These are phyloP conservation scores for Ascochyta koolunga DNA, from an alignment of 2,329 filamentous ascomycete genomes.

Conservation along the genomic window DNA sequence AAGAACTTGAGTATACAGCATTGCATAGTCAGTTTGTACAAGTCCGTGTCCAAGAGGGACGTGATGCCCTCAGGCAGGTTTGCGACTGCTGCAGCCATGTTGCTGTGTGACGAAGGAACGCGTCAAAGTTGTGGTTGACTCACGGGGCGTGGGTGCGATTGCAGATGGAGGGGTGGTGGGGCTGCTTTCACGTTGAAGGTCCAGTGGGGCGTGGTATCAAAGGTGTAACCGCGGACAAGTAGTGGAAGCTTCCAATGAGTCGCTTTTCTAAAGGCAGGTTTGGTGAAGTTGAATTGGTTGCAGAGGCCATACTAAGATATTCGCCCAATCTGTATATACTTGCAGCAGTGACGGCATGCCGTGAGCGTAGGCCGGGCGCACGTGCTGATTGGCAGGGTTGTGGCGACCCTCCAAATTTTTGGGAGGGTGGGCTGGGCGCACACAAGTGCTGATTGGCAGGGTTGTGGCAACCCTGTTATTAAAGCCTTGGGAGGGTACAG, in stretches of 20 bases:
- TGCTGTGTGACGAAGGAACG: conserved; percentile 2
- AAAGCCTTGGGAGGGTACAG: too few relatives aligned
- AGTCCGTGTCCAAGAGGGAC: conserved; percentile 62
- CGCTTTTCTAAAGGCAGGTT: background rate
- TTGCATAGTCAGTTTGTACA: conserved; percentile 99
- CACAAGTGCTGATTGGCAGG: too few relatives aligned
- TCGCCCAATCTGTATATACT: background rate
- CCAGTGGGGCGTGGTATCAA: conserved; percentile 12
- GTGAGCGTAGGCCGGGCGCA: too few relatives aligned
- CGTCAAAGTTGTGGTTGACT: conserved; percentile 1
- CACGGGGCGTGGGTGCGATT: conserved; percentile 13
- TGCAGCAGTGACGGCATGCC: conserved; percentile 9
- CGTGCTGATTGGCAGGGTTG: too few relatives aligned
- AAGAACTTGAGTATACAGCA: conserved; percentile 87
- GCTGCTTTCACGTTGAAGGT: conserved; percentile 4
- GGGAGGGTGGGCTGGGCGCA: too few relatives aligned
- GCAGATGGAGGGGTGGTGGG: conserved; percentile 40
- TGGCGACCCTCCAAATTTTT: too few relatives aligned
- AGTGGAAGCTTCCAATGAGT: background rate
- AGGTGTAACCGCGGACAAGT: background rate
- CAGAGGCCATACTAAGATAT: background rate
- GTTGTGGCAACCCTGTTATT: too few relatives aligned
- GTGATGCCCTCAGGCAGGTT: conserved; percentile 47
- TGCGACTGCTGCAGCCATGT: conserved; percentile 30
- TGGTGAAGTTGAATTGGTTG: background rate